phyloP scores from a whole-genome alignment of 331 rosid genomes.

The Quercus tomentella region DNA sequence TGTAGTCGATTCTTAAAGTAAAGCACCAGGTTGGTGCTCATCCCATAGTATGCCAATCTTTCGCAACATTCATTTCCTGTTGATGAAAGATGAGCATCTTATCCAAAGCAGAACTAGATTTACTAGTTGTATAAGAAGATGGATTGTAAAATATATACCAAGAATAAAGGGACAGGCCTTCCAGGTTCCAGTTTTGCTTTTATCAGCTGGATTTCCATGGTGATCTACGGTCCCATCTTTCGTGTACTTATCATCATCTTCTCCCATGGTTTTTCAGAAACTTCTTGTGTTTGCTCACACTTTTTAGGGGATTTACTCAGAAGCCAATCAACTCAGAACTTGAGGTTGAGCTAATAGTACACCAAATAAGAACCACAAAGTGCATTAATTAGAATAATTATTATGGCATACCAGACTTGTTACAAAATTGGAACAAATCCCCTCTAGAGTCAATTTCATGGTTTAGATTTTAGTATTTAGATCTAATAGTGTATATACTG shows the following conservation, averaged over 20 bases:
- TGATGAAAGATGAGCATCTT: background rate
- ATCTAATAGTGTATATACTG: no score
- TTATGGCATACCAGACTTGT: background rate
- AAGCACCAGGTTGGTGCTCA: constrained; percentile 45
- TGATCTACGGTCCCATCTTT: constrained; percentile 44
- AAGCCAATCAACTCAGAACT: background rate
- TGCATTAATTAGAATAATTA: background rate
- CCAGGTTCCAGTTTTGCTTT: constrained; percentile 44
- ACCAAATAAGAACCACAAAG: background rate
- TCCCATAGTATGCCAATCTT: constrained; percentile 55
- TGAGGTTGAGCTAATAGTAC: constrained; percentile 4
- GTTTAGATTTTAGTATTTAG: no score
- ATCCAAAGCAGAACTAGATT: background rate
- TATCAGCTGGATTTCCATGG: constrained; percentile 41
- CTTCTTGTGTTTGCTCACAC: background rate
- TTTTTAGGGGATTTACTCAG: background rate
- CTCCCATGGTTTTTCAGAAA: constrained; percentile 20
- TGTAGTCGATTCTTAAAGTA: constrained; percentile 32
- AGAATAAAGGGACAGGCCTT: constrained; percentile 53
- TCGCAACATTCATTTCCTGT: constrained; percentile 57
- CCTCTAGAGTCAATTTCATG: no score
- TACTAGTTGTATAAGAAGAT: background rate
- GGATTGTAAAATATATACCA: constrained; percentile 19
- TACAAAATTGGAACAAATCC: background rate
- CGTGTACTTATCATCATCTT: constrained; percentile 29